Base-by-base conservation (phyloP, 2,329 filamentous ascomycete genomes). In the Didymella segeticola region DNA sequence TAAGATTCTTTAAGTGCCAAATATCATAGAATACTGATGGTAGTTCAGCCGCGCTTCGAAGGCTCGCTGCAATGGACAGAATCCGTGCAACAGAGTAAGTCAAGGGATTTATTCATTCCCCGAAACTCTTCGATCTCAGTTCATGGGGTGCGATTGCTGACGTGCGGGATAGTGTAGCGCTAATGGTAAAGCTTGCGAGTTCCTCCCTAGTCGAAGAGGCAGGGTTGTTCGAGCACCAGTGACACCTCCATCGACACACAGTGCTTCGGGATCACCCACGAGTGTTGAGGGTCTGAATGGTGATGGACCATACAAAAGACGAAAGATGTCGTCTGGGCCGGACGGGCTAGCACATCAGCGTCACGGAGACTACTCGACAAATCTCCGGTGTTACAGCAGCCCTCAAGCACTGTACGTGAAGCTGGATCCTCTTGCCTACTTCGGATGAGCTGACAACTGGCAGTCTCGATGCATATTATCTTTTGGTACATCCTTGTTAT, bases 31-130 rank as follows among this genome's bases (percentile, higher is more conserved):
- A 29, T 39, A 23, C 39, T 54, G 29, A 54, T n/a, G 15, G 26
- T 11, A 1, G 9, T 17, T 11, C 17, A 54, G 51, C n/a, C 51
- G 51, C 33, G 45, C 51, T 34, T 54, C 51, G 5, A 54, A 54
- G 14, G 46, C 51, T 27, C 51, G 51, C 11, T 54, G 51, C 33
- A 45, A 54, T 25, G 46, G 51, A 22, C 45, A 45, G 8, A 49
- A 37, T 1, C 51, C 51, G 9, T 54, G 51, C 33, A 49, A 54
- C 15, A 27, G 46, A n/a, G 51, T 49, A n/a, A 39, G 43, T 37
- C 1, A 22, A 19, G n/a, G n/a, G 15, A 9, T 30, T 4, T 1
- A 10, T 26, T 26, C 25, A 26, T 26, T 10, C 25, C 17, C 10
- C 10, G 10, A 1, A 11, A 36, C 3, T 4, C 7, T 11, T 36